Conservation (phyloP, 768 basidiomycete genomes). For the Lentinus brumalis region DNA sequence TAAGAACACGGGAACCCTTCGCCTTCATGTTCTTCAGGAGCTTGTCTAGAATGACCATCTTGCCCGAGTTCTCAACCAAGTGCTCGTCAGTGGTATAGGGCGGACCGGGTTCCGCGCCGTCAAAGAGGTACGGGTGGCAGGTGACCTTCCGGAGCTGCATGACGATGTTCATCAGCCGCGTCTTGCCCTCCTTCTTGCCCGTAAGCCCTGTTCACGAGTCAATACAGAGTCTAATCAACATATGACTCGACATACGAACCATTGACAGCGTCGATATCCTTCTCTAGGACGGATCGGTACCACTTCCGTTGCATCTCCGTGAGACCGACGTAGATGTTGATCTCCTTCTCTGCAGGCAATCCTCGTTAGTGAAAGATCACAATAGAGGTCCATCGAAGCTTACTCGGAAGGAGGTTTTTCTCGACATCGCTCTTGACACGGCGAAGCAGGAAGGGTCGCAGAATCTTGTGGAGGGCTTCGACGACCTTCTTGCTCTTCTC, state of each 20-base stretch:
- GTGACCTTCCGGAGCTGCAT: conserved; percentile 96
- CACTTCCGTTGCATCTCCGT: conserved; percentile 98
- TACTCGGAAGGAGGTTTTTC: conserved; percentile 91
- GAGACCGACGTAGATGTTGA: conserved; percentile 96
- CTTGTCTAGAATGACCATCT: conserved; percentile 98
- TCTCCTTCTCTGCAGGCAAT: conserved; percentile 79
- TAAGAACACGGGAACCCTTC: conserved; percentile 93
- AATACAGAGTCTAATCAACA: too few species aligned
- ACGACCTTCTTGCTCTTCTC: conserved; percentile 92
- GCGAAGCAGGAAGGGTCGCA: conserved; percentile 91
- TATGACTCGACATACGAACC: conserved; percentile 44
- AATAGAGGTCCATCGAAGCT: conserved; percentile 18
- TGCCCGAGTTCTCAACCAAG: conserved; percentile 89
- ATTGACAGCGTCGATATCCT: conserved; percentile 98
- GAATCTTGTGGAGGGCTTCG: conserved; percentile 94
- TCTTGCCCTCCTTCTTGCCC: conserved; percentile 99
- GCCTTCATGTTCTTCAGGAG: conserved; percentile 83
- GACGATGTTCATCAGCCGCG: conserved; percentile 96
- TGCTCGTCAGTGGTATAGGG: conserved; percentile 99
- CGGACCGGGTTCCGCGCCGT: conserved; percentile 97
- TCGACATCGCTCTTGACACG: conserved; percentile 97
- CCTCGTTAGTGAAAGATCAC: background rate
- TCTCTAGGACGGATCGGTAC: conserved; percentile 95
- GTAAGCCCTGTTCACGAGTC: conserved; percentile 60
- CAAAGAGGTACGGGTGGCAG: conserved; percentile 90